A percentile compares a stretch with the other conserved stretches of the same genome.
Evolutionary conservation across 73 alveolate genomes (phyloP).

Genomic region (Durusdinium trenchii): DNA sequence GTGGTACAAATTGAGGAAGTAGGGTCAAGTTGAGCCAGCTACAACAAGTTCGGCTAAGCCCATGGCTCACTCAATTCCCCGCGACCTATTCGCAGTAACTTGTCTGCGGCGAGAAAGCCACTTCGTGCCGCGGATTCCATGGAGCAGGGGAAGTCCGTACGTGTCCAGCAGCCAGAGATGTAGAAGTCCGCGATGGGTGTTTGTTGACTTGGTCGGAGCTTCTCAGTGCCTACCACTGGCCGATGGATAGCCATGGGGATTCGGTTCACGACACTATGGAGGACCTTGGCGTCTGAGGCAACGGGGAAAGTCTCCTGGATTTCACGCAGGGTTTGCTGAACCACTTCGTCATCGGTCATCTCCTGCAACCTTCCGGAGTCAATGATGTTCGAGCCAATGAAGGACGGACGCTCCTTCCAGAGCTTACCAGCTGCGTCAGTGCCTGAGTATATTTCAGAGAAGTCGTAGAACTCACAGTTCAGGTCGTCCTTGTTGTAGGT

Average conservation of each 20-base stretch:
- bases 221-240: conserved; percentile 93
- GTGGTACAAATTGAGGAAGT: too few relatives aligned
- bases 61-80: too few relatives aligned
- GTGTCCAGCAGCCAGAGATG: conserved; percentile 90
- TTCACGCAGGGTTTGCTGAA: conserved; percentile 65
- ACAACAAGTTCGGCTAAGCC: too few relatives aligned
- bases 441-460: conserved; percentile 89
- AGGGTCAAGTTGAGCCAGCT: too few relatives aligned
- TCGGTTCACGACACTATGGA: conserved; percentile 90
- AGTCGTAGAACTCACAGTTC: conserved; percentile 93
- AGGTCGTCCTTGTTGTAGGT: conserved; percentile 70
- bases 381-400: conserved; percentile 83
- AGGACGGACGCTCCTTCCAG: conserved; percentile 80
- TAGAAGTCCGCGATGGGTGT: conserved; percentile 43
- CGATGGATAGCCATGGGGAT: conserved; percentile 94
- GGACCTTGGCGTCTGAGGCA: conserved; percentile 51
- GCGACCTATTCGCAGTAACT: background rate
- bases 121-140: conserved; percentile 94
- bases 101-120: conserved; percentile 85
- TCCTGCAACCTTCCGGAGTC: conserved; percentile 53
- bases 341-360: conserved; percentile 63
- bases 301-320: conserved; percentile 48
- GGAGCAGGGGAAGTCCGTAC: conserved; percentile 79
- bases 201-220: conserved; percentile 60
- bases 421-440: conserved; percentile 39